These are phyloP conservation scores for Backusella macrospora DNA, from an alignment of 192 early-diverging fungal species.

Conservation along the genomic window DNA sequence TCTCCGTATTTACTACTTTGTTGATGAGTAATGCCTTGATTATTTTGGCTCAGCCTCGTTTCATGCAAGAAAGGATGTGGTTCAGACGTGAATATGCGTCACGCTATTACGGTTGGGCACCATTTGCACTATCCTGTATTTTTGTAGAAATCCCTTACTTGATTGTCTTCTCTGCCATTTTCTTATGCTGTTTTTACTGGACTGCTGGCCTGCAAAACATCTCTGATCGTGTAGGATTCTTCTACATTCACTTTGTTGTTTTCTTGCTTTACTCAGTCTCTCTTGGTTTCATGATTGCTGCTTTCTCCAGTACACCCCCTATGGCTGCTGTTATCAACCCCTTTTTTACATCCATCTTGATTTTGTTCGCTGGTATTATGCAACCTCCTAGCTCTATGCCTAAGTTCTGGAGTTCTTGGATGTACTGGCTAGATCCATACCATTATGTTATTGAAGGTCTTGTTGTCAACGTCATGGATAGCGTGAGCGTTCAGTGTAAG, in stretches of 20 bases:
- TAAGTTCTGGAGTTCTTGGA: constrained; percentile 62
- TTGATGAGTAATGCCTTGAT: constrained; percentile 61
- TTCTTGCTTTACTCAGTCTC: constrained; percentile 59
- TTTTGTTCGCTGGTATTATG: constrained; percentile 65
- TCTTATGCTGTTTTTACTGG: constrained; percentile 65
- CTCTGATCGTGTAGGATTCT: constrained; percentile 58
- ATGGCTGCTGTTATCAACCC: constrained; percentile 66
- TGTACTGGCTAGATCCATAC: constrained; percentile 68
- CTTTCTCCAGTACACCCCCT: constrained; percentile 56
- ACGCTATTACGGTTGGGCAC: constrained; percentile 65
- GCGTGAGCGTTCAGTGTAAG: constrained; percentile 48
- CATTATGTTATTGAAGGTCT: constrained; percentile 64
- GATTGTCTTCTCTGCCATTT: constrained; percentile 54
- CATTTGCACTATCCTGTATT: constrained; percentile 63
- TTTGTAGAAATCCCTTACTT: constrained; percentile 65
- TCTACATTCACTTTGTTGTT: constrained; percentile 59
- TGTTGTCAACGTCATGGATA: constrained; percentile 60
- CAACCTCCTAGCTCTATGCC: constrained; percentile 59
- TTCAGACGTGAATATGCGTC: constrained; percentile 65
- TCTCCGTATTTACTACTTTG: constrained; percentile 44
- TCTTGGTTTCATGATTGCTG: constrained; percentile 68
- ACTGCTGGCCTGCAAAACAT: constrained; percentile 54
- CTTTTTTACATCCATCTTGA: constrained; percentile 60
- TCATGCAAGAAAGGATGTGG: constrained; percentile 59
- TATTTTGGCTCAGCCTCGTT: constrained; percentile 67